phyloP scores from a whole-genome alignment of 495 filamentous ascomycete species.

The Penicillium longicatenatum region DNA sequence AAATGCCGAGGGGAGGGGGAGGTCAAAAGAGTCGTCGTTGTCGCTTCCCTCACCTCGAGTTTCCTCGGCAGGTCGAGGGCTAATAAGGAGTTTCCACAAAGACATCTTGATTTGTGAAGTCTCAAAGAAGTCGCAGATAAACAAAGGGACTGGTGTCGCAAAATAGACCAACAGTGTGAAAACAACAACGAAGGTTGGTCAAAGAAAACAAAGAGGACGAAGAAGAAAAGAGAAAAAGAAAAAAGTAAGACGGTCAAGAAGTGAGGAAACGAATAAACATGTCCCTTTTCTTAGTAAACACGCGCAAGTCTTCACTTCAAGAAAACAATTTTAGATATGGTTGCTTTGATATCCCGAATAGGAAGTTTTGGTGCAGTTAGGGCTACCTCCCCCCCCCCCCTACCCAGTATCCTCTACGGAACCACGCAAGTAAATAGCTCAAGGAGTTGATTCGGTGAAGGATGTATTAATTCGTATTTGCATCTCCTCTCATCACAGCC shows the following conservation, averaged over 20 bases:
- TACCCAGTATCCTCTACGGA: not conserved
- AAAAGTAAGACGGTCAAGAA: not conserved
- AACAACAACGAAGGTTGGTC: not conserved
- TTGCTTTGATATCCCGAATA: no score
- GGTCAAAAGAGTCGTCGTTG: not conserved
- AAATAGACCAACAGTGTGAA: not conserved
- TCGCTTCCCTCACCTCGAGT: not conserved
- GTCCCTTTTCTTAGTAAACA: not conserved
- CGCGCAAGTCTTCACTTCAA: not conserved
- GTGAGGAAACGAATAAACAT: not conserved
- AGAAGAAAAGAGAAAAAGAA: not conserved
- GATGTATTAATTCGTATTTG: slow-evolving; percentile 31
- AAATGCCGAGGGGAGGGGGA: not conserved
- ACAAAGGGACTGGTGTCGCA: not conserved
- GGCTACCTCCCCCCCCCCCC: not conserved
- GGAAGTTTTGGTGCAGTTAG: not conserved
- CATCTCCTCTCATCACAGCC: slow-evolving; percentile 21
- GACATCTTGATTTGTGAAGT: not conserved
- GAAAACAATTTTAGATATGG: no score
- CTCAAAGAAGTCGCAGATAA: not conserved
- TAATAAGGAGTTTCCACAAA: not conserved
- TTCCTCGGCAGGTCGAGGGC: not conserved
- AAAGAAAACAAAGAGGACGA: not conserved
- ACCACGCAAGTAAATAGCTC: not conserved
- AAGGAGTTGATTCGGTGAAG: slow-evolving; percentile 4